Conservation (phyloP, 805 yeast species). For the Candida pseudofarinosa region DNA sequence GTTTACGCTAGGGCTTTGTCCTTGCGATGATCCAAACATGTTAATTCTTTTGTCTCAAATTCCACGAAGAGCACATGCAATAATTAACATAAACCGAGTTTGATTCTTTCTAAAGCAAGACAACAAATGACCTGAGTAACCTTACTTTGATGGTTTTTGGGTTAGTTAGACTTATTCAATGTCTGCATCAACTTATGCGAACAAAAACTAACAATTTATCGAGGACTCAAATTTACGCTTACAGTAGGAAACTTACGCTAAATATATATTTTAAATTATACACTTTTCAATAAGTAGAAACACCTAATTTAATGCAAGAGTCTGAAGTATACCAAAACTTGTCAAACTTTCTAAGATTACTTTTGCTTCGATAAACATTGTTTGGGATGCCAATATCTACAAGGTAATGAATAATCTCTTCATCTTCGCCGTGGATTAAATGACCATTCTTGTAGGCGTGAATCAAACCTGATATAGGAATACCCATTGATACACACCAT, state of each 20-base stretch:
- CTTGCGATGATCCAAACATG: not conserved
- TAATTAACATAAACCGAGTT: not conserved
- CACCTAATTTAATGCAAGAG: conserved; percentile 17
- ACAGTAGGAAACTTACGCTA: not conserved
- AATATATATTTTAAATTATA: too few species aligned
- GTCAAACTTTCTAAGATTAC: conserved; percentile 42
- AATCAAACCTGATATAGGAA: conserved; percentile 63
- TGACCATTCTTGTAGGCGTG: conserved; percentile 57
- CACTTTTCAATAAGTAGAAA: conserved; percentile 1
- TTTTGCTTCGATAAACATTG: conserved; percentile 41
- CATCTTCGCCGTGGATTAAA: conserved; percentile 28
- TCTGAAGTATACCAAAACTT: conserved; percentile 43
- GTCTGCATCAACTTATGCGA: not conserved
- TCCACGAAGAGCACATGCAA: not conserved
- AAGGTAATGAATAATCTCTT: conserved; percentile 53
- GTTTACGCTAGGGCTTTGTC: conserved; percentile 1
- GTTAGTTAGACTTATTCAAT: not conserved
- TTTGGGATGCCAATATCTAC: conserved; percentile 72
- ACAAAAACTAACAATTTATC: not conserved
- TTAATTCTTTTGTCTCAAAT: not conserved
- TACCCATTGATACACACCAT: conserved; percentile 66
- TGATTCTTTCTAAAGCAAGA: not conserved
- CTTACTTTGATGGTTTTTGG: not conserved
- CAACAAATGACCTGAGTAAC: not conserved
- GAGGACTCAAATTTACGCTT: not conserved